A percentile compares a stretch with the other conserved stretches of the same genome.
Evolutionary conservation across 2,329 filamentous ascomycete genomes (phyloP).

Genomic region (Blastomyces emzantsi): DNA sequence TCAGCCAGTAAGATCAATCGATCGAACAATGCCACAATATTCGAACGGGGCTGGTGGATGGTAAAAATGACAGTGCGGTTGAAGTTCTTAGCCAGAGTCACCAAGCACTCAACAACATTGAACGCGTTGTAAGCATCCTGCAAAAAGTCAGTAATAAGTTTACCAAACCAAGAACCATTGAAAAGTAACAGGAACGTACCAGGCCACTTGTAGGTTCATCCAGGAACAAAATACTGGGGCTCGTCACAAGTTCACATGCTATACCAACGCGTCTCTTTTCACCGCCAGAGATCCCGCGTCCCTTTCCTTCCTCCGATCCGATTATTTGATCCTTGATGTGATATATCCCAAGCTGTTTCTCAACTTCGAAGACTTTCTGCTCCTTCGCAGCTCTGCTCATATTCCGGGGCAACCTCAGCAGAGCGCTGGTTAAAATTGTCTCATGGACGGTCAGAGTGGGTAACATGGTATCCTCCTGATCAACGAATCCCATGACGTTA

Average conservation of each 20-base stretch:
- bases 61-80: slow-evolving; percentile 97
- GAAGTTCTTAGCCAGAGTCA: slow-evolving; percentile 90
- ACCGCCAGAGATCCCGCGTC: slow-evolving; percentile 90
- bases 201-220: slow-evolving; percentile 94
- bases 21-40: slow-evolving; percentile 96
- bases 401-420: slow-evolving; percentile 81
- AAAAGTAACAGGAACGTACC: slow-evolving; percentile 50
- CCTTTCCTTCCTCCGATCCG: slow-evolving; percentile 88
- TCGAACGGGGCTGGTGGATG: slow-evolving; percentile 94
- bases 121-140: slow-evolving; percentile 91
- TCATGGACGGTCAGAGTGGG: slow-evolving; percentile 95
- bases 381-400: slow-evolving; percentile 87
- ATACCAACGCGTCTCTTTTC: slow-evolving; percentile 96
- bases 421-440: slow-evolving; percentile 88
- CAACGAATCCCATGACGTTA: slow-evolving; percentile 90
- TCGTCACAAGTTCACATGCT: slow-evolving; percentile 94
- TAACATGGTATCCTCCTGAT: slow-evolving; percentile 96
- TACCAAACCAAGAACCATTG: slow-evolving; percentile 55
- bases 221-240: slow-evolving; percentile 91
- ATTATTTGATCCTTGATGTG: slow-evolving; percentile 93
- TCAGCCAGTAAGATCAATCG: slow-evolving; percentile 83
- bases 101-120: slow-evolving; percentile 93
- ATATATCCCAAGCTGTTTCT: slow-evolving; percentile 89
- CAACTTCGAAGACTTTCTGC: slow-evolving; percentile 82
- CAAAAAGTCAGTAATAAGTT: slow-evolving; percentile 12